Conservation (phyloP, 805 yeast genomes). For the Teunomyces cretensis region DNA sequence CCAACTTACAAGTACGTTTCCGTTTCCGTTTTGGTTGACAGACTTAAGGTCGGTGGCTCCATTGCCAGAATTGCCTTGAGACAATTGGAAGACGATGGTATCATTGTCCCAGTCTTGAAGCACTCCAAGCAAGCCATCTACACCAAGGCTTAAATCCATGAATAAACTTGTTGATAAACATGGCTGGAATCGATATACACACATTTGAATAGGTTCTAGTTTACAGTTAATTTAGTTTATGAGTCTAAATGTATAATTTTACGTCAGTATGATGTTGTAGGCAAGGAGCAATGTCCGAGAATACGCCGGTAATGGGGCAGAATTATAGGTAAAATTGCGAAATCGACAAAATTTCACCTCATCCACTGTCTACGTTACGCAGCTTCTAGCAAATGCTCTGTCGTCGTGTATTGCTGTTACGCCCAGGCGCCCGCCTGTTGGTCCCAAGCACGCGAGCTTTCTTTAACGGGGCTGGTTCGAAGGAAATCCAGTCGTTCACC, state of each 20-base stretch:
- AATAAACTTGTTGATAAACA: slow-evolving; percentile 5
- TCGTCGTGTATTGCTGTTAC: slow-evolving; percentile 1
- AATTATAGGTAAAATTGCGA: too few relatives aligned
- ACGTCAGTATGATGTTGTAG: background rate
- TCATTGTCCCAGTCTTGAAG: slow-evolving; percentile 88
- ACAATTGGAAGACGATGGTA: slow-evolving; percentile 93
- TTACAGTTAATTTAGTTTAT: slow-evolving; percentile 3
- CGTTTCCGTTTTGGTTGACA: slow-evolving; percentile 97
- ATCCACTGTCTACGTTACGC: background rate
- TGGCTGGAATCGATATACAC: slow-evolving; percentile 1
- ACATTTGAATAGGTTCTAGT: background rate
- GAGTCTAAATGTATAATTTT: slow-evolving; percentile 5
- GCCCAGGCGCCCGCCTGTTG: background rate
- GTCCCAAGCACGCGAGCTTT: background rate
- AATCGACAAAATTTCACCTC: background rate
- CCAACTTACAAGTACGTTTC: slow-evolving; percentile 99
- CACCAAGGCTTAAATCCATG: slow-evolving; percentile 59
- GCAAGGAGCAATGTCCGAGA: too few relatives aligned
- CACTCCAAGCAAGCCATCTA: slow-evolving; percentile 97
- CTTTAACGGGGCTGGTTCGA: background rate
- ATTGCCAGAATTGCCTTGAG: slow-evolving; percentile 96
- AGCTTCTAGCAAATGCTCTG: slow-evolving; percentile 1
- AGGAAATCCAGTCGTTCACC: slow-evolving; percentile 1
- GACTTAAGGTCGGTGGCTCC: slow-evolving; percentile 99
- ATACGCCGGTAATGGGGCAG: too few relatives aligned